These are phyloP conservation scores for Cryptosporidium bovis DNA, from an alignment of 169 alveolate genomes.

Conservation along the genomic window DNA sequence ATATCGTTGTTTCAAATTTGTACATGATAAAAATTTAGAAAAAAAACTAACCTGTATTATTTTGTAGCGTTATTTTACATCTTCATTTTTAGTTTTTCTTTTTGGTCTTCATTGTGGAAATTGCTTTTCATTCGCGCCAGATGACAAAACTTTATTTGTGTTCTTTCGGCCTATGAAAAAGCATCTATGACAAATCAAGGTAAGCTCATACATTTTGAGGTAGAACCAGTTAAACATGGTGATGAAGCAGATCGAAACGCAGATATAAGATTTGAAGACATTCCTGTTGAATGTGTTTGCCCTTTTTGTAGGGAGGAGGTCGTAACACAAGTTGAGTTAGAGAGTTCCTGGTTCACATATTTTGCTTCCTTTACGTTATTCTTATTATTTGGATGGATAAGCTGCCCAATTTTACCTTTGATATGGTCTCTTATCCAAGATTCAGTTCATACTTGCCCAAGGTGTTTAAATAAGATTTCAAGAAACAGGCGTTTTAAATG, in stretches of 20 bases:
- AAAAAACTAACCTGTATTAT: background rate
- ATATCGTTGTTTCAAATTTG: background rate
- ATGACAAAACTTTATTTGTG: background rate
- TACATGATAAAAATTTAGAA: background rate
- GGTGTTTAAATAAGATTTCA: constrained; percentile 71
- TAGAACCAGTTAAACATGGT: constrained; percentile 67
- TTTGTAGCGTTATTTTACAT: background rate
- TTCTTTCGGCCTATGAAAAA: background rate
- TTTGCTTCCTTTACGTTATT: constrained; percentile 46
- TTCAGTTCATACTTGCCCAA: constrained; percentile 76
- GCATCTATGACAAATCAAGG: constrained; percentile 45
- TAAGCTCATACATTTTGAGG: constrained; percentile 68
- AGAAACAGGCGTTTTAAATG: constrained; percentile 66
- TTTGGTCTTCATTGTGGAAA: background rate
- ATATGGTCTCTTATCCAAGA: constrained; percentile 76
- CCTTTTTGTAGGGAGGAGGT: constrained; percentile 75
- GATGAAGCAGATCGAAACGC: constrained; percentile 44
- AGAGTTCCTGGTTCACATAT: constrained; percentile 72
- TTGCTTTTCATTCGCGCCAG: constrained; percentile 2
- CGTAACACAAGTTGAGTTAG: constrained; percentile 73
- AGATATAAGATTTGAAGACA: constrained; percentile 52
- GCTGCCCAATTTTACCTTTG: constrained; percentile 69
- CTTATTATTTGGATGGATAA: constrained; percentile 68
- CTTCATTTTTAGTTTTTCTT: background rate
- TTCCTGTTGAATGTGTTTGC: constrained; percentile 75